A percentile compares a stretch with the other conserved stretches of the same genome.
These are phyloP conservation scores for Citrus glauca DNA, from an alignment of 345 rosid species.

Conservation along the genomic window DNA sequence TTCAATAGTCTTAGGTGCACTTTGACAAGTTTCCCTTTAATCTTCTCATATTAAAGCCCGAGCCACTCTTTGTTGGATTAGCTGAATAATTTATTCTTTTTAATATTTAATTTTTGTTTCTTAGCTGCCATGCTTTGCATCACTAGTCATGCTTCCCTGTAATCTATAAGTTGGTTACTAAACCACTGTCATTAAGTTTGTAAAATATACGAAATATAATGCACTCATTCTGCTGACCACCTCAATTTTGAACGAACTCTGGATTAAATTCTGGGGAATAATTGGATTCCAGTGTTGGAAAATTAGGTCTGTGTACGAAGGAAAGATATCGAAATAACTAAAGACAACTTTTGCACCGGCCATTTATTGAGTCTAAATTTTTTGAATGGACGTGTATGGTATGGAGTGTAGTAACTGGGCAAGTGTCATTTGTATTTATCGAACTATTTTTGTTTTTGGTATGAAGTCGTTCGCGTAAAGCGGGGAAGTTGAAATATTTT, in stretches of 20 bases:
- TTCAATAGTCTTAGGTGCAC: not conserved
- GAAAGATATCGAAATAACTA: not conserved
- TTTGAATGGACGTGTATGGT: constrained; percentile 1
- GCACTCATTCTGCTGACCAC: not conserved
- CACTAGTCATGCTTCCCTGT: not conserved
- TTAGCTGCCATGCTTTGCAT: not conserved
- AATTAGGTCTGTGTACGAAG: not conserved
- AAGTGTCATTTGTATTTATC: not conserved
- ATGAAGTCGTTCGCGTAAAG: constrained; percentile 7
- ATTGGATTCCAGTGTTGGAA: not conserved
- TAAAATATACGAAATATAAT: not conserved
- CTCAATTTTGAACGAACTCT: not conserved
- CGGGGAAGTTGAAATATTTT: not conserved
- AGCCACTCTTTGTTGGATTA: not conserved
- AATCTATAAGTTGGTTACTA: not conserved
- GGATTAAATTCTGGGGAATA: not conserved
- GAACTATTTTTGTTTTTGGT: not conserved
- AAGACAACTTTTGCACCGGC: not conserved
- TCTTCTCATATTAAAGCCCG: not conserved
- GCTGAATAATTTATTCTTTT: not conserved
- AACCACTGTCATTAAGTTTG: not conserved
- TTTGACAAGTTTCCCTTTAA: not conserved
- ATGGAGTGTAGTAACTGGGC: not conserved
- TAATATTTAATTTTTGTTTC: not conserved
- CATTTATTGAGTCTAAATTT: not conserved